These are phyloP conservation scores for Ceratocystis albifundus DNA, from an alignment of 2,329 filamentous ascomycete species.

Conservation along the genomic window DNA sequence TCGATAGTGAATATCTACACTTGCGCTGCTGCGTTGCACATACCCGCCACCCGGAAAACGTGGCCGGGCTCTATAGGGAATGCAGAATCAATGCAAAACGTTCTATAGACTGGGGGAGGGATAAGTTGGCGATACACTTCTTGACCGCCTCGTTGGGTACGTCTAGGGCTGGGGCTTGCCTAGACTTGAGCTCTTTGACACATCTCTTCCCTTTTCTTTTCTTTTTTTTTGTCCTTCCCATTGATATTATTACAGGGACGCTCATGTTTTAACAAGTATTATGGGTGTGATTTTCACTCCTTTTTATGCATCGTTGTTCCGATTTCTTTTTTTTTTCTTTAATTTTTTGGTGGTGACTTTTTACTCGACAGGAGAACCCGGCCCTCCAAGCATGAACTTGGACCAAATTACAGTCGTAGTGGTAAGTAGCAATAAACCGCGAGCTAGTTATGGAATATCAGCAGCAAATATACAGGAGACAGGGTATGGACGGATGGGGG, in stretches of 20 bases:
- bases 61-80: neutral
- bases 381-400: slow-evolving; percentile 9
- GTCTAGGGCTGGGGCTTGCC: neutral
- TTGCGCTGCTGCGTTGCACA: neutral
- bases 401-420: slow-evolving; percentile 8
- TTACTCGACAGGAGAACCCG: slow-evolving; percentile 8
- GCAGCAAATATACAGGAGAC: neutral
- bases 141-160: neutral
- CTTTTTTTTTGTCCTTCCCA: neutral
- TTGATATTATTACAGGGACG: neutral
- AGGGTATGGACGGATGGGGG: neutral
- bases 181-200: no score
- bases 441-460: neutral
- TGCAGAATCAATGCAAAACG: slow-evolving; percentile 4
- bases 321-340: neutral
- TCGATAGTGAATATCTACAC: neutral
- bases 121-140: neutral
- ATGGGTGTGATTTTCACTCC: neutral
- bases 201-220: neutral
- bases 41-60: slow-evolving; percentile 8
- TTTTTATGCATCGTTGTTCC: neutral
- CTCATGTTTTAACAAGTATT: neutral
- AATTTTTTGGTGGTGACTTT: neutral
- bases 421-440: neutral
- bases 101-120: neutral